Base-by-base conservation (phyloP, 78 protist species). In the Acrasis kona region DNA sequence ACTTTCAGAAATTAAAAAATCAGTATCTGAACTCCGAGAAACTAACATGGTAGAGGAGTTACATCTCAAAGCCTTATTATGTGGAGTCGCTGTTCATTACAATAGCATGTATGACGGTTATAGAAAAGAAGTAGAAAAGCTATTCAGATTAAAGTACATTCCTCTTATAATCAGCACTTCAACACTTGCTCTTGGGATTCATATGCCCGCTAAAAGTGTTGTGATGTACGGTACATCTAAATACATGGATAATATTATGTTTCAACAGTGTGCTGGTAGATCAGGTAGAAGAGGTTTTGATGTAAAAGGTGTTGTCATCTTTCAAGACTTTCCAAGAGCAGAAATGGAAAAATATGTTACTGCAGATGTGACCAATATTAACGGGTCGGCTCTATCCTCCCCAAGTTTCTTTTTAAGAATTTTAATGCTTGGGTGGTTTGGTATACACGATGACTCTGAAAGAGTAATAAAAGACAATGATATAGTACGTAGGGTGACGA, bases 251-350 rank as follows among this genome's bases (percentile, higher is more conserved):
- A 28, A 88, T 31, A 50, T 87, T 34, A 38, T 58, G 30, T 90
- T 71, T 81, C 75, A 89, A n/a, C 97, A 93, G 74, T 80, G 85
- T 87, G 64, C 85, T 5, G 97, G 97, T 7, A 84, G 97, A 27
- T 91, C 97, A 0, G 97, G 97, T 19, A 77, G 97, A 3, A 76
- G 97, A 27, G 97, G 97, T 5, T 41, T 65, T 28, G 96, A 90
- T 39, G 7, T 8, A 31, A 58, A 34, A 7, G 96, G 96, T 19
- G 50, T 85, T 37, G 89, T 86, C 0, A 65, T 87, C 27, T 78
- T 89, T 78, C 27, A 28, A 5, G 72, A 69, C 10, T 27, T 67
- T 35, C 65, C 81, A 10, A 4, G 31, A 30, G 3, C 10, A 32
- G 57, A 77, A 69, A 38, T 77, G 35, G 3, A n/a, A 31, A 28